Evolutionary conservation across 805 yeast species (phyloP), one percentile per base, ranked within the genome.

Genomic region (Ogataea chonburiensis): DNA sequence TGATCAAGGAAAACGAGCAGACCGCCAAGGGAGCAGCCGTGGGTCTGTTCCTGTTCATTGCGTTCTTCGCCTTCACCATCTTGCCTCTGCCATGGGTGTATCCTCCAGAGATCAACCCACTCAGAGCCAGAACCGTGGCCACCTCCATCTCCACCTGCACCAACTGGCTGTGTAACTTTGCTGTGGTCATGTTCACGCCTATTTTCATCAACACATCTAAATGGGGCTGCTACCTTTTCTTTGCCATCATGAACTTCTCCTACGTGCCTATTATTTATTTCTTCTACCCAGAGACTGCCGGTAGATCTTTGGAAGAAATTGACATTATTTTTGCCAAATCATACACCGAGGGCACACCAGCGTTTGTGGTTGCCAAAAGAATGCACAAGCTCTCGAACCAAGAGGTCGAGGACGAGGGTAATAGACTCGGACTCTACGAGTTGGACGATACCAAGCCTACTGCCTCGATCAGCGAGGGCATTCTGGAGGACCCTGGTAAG

Each of bases 261-360:
- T 81, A 77, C 65, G 60, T 77, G 36, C 85, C 86, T 20, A 62
- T 80, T 42, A 77, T 77, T 44, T 79, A 64, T 70, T 71, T 80
- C 64, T 75, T 71, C 60, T 83, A 79, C 59, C 91, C 89, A 26
- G 91, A 83, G 65, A 81, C 88, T 28, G 77, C 83, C 20, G 86
- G 87, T 32, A 73, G 86, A 58, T 70, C 83, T 24, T 70, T 83
- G 60, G 89, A 82, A 60, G 86, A 81, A 54, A 74, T 82, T 57
- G 89, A 82, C 56, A 78, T 79, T 53, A 78, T 82, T 38, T 77
- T 63, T 45, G 84, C 85, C 52, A 76, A 74, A 62, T 73, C 83
- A 6, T 55, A 45, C 40, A 68, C 61, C 29, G 88, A 82, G 43
- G 69, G 70, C 32, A 70, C 70, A 47, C 71, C 68, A 44, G 75